Evolutionary conservation across 1,284 basidiomycete species (phyloP), one percentile per base, ranked within the genome.

Genomic region (Fomitopsis pinicola): DNA sequence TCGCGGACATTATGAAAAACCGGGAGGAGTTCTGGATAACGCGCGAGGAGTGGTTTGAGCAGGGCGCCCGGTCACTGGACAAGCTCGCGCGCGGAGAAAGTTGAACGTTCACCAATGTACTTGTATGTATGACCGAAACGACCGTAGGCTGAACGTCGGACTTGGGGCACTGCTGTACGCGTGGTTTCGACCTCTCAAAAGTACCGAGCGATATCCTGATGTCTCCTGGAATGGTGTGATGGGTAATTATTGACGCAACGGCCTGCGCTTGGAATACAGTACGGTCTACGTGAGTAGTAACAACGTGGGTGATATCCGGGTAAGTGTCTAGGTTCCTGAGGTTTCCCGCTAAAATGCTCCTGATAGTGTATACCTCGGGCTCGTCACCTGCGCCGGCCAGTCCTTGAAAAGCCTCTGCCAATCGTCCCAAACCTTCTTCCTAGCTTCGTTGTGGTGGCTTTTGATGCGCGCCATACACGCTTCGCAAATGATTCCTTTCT

Each of bases 1-100:
- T 97, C 28, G 96, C 96, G 5, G 96, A 99, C 75, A 98, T 99
- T 77, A 98, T 99, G 97, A 98, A 97, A 80, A 84, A 82, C 72
- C 85, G 94, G 44, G 87, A 95, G 71, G 91, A 94, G 71, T 98
- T 98, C 81, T 98, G 97, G 95, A 90, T 97, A 73, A 85, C 93
- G 59, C 83, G 90, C 64, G 91, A 92, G 68, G 95, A 97, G 76
- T 97, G 95, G 94, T 89, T 90, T 66, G 95, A 98, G 76, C 88
- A 95, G 75, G 95, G 95, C 19, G 76, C 82, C 9, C 80, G 85
- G 50, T 82, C 94, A 35, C 73, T 97, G 68, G 95, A 95, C 70
- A 97, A 97, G 77, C 84, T 97, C 46, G 85, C 82, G 6, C 79
- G 90, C 57, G 82, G 83, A 50, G 89, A 91, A 64, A 82, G 79